phyloP scores from a whole-genome alignment of 2,329 filamentous ascomycete species.

The Penicillium sp. region DNA sequence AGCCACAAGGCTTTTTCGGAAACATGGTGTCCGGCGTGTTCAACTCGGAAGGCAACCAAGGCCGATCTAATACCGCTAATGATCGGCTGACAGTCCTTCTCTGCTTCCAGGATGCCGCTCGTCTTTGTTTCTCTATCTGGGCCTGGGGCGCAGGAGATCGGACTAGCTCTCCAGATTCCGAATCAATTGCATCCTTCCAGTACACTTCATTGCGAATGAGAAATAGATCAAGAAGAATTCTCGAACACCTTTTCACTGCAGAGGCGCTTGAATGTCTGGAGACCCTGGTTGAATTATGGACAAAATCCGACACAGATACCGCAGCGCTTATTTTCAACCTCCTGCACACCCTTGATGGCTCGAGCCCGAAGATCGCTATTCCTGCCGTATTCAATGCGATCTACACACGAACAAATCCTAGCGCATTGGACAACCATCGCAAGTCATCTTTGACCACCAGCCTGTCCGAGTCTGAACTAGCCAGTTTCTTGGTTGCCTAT shows the following conservation, averaged over 20 bases:
- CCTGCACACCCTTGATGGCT: slow-evolving; percentile 86
- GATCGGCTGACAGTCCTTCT: slow-evolving; percentile 88
- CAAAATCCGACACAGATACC: slow-evolving; percentile 51
- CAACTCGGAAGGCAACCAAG: slow-evolving; percentile 71
- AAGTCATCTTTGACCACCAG: slow-evolving; percentile 88
- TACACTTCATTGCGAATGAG: slow-evolving; percentile 91
- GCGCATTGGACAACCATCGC: slow-evolving; percentile 72
- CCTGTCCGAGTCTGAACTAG: slow-evolving; percentile 78
- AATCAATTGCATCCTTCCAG: slow-evolving; percentile 76
- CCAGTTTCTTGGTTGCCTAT: slow-evolving; percentile 88
- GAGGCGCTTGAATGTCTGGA: slow-evolving; percentile 93
- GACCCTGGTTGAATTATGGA: slow-evolving; percentile 85
- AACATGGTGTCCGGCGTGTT: slow-evolving; percentile 94
- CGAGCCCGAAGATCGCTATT: slow-evolving; percentile 85
- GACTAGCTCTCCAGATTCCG: slow-evolving; percentile 56
- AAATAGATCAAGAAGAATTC: slow-evolving; percentile 79
- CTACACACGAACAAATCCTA: slow-evolving; percentile 88
- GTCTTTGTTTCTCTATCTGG: slow-evolving; percentile 92
- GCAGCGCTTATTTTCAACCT: slow-evolving; percentile 75
- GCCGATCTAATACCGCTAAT: slow-evolving; percentile 84
- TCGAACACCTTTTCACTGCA: slow-evolving; percentile 90
- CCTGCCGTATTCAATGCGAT: slow-evolving; percentile 95
- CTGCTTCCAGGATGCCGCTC: slow-evolving; percentile 94
- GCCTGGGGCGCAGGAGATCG: slow-evolving; percentile 72
- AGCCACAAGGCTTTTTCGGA: slow-evolving; percentile 84